Conservation (phyloP, 192 early-diverging fungal genomes). For the Umbelopsis isabellina region DNA sequence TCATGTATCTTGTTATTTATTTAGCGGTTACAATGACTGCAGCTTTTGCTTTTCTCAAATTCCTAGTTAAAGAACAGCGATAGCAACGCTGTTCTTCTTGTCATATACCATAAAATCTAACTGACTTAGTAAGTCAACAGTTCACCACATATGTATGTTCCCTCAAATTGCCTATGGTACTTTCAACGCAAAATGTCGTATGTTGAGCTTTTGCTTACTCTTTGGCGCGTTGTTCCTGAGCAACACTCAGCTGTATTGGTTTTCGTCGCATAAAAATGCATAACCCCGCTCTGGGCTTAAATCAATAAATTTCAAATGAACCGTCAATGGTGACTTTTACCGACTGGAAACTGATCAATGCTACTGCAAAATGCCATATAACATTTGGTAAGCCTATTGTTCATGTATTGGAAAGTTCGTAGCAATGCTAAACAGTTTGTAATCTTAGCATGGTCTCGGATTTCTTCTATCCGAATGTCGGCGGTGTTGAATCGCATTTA, state of each 20-base stretch:
- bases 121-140: neutral
- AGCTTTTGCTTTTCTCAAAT: slow-evolving; percentile 37
- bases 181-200: too few relatives aligned
- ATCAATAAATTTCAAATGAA: neutral
- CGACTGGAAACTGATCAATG: neutral
- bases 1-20: slow-evolving; percentile 20
- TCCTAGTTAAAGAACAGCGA: slow-evolving; percentile 35
- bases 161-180: neutral
- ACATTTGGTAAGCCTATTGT: slow-evolving; percentile 29
- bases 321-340: neutral
- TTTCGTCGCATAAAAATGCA: too few relatives aligned
- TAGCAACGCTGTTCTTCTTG: neutral
- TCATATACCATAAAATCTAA: too few relatives aligned
- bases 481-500: slow-evolving; percentile 94
- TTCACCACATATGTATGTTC: neutral
- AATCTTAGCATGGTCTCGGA: slow-evolving; percentile 87
- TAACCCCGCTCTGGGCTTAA: too few relatives aligned
- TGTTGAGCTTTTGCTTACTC: too few relatives aligned
- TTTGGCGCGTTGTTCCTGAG: too few relatives aligned
- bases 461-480: slow-evolving; percentile 97
- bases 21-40: slow-evolving; percentile 17
- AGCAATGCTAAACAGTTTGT: neutral
- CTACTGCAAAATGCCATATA: slow-evolving; percentile 28
- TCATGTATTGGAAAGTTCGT: neutral
- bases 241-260: too few relatives aligned